Conservation (phyloP, 495 filamentous ascomycete species). For the Pseudomonodictys pantanalensis region DNA sequence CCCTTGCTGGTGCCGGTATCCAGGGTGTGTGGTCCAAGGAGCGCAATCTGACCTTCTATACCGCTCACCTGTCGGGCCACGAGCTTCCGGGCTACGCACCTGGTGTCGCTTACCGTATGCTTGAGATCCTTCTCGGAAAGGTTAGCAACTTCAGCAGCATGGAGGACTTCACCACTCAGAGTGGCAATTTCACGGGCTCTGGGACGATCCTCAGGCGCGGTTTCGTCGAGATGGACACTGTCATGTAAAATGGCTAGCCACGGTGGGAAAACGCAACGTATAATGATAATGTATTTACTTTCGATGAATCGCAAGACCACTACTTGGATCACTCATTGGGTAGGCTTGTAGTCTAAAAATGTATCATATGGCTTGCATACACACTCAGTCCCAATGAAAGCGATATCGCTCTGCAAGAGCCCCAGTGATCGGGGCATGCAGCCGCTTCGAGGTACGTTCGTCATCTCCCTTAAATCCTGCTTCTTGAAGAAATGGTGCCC, state of each 20-base stretch:
- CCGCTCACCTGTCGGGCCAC: conserved; percentile 29
- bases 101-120: conserved; percentile 31
- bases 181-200: conserved; percentile 28
- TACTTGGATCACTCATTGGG: no score
- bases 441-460: no score
- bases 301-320: no score
- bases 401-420: no score
- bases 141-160: conserved; percentile 28
- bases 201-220: conserved; percentile 21
- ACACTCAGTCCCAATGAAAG: no score
- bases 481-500: no score
- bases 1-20: conserved; percentile 53
- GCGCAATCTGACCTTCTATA: conserved; percentile 61
- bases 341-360: no score
- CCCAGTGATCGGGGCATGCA: no score
- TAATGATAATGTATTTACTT: neutral
- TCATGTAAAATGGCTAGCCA: neutral
- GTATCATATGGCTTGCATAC: no score
- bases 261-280: neutral
- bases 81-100: conserved; percentile 31
- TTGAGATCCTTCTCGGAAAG: conserved; percentile 37
- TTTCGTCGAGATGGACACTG: neutral
- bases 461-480: no score
- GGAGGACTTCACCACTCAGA: conserved; percentile 27
- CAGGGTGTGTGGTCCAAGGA: conserved; percentile 63